Evolutionary conservation across 352 stramenopile species (phyloP).

Genomic region (Globisporangium viniferum): DNA sequence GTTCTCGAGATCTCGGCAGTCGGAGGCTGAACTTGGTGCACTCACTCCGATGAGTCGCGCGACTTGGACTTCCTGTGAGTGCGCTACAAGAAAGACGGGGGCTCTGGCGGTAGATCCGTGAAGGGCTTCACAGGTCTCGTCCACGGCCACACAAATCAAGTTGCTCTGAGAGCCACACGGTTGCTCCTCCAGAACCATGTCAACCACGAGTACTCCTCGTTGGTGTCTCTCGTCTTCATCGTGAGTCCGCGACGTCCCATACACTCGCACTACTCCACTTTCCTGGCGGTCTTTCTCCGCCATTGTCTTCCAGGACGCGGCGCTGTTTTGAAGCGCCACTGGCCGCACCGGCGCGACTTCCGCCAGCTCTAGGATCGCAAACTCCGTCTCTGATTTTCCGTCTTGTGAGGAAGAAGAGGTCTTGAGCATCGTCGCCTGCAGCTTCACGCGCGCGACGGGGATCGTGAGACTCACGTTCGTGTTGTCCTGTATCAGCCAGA

Average conservation of each 20-base stretch:
- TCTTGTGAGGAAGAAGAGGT: not conserved
- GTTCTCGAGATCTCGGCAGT: not conserved
- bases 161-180: not conserved
- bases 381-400: not conserved
- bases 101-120: not conserved
- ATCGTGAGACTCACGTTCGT: not conserved
- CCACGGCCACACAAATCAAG: not conserved
- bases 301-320: not conserved
- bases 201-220: not conserved
- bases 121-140: not conserved
- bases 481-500: not conserved
- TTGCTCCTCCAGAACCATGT: not conserved
- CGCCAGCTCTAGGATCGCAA: not conserved
- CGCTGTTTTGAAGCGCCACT: not conserved
- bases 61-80: not conserved
- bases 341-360: not conserved
- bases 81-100: not conserved
- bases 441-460: not conserved
- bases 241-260: not conserved
- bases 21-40: not conserved
- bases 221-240: not conserved
- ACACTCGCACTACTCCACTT: not conserved
- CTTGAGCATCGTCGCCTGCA: not conserved
- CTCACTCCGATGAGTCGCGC: not conserved
- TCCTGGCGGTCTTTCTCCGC: not conserved